Percentiles rank a stretch among this genome's conserved stretches.
Evolutionary conservation across 768 basidiomycete genomes (phyloP).

Genomic region (Leccinellum luteum): DNA sequence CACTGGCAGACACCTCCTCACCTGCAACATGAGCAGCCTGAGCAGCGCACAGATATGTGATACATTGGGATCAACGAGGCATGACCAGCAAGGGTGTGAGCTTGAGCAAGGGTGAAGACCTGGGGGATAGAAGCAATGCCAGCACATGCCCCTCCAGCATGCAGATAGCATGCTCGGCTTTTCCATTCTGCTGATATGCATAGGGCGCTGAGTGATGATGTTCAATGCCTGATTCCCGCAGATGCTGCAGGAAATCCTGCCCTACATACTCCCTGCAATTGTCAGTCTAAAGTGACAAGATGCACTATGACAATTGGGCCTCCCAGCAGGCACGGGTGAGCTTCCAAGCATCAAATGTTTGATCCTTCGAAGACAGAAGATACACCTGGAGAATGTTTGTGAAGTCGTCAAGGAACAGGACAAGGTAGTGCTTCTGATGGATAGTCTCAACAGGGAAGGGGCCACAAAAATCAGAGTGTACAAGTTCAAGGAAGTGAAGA

Average conservation of each 20-base stretch:
- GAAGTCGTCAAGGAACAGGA: neutral
- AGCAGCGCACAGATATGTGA: neutral
- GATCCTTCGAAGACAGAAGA: neutral
- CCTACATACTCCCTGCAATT: constrained; percentile 1
- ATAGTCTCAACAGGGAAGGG: neutral
- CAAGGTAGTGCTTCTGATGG: neutral
- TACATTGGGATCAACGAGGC: neutral
- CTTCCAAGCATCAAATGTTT: neutral
- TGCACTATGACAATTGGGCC: neutral
- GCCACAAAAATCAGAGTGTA: neutral
- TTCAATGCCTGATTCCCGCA: constrained; percentile 13
- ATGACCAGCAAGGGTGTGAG: neutral
- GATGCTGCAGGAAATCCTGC: neutral
- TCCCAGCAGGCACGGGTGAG: neutral
- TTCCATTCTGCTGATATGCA: constrained; percentile 34
- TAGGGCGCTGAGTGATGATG: constrained; percentile 26
- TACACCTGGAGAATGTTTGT: neutral
- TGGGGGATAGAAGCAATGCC: neutral
- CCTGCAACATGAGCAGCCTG: neutral
- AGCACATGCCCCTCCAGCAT: neutral
- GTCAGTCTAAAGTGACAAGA: neutral
- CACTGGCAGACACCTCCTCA: neutral
- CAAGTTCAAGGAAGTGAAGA: neutral
- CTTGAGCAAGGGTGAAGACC: neutral
- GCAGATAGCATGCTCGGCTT: constrained; percentile 23